Conservation (phyloP, 495 filamentous ascomycete genomes). For the Daldinia decipiens region DNA sequence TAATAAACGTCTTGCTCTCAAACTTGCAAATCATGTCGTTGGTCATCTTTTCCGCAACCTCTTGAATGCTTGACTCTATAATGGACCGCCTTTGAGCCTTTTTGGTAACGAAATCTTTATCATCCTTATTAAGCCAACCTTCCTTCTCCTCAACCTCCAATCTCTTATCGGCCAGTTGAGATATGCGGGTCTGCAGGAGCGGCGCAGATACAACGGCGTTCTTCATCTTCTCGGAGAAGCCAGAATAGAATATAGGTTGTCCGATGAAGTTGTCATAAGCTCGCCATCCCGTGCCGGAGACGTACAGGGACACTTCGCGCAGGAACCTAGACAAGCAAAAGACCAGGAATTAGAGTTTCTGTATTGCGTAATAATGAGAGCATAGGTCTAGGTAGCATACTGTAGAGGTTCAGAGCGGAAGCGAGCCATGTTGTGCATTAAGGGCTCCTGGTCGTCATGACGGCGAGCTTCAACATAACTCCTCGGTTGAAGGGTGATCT, state of each 20-base stretch:
- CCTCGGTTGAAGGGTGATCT: conserved; percentile 82
- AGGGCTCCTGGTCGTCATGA: conserved; percentile 70
- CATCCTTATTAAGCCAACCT: conserved; percentile 69
- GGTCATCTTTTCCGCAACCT: conserved; percentile 84
- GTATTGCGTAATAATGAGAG: neutral
- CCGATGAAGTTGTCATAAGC: conserved; percentile 91
- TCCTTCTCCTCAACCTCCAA: conserved; percentile 78
- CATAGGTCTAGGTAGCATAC: conserved; percentile 46
- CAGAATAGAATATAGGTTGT: conserved; percentile 91
- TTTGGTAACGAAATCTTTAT: conserved; percentile 65
- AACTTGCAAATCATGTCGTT: conserved; percentile 99
- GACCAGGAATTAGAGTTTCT: conserved; percentile 45
- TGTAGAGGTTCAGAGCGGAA: conserved; percentile 70
- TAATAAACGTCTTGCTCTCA: conserved; percentile 92
- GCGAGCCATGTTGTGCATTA: conserved; percentile 83
- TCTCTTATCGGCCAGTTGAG: conserved; percentile 77
- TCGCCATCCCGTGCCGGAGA: conserved; percentile 91
- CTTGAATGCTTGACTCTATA: conserved; percentile 62
- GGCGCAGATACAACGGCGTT: conserved; percentile 74
- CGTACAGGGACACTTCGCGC: conserved; percentile 88
- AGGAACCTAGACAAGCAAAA: conserved; percentile 72
- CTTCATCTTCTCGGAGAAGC: conserved; percentile 93
- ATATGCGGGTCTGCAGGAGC: conserved; percentile 76
- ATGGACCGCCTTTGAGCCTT: conserved; percentile 70
- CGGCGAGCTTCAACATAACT: conserved; percentile 68